Percentiles rank a stretch among this genome's conserved stretches.
These are phyloP conservation scores for Cryphonectria japonica DNA, from an alignment of 2,329 filamentous ascomycete species.

Conservation along the genomic window DNA sequence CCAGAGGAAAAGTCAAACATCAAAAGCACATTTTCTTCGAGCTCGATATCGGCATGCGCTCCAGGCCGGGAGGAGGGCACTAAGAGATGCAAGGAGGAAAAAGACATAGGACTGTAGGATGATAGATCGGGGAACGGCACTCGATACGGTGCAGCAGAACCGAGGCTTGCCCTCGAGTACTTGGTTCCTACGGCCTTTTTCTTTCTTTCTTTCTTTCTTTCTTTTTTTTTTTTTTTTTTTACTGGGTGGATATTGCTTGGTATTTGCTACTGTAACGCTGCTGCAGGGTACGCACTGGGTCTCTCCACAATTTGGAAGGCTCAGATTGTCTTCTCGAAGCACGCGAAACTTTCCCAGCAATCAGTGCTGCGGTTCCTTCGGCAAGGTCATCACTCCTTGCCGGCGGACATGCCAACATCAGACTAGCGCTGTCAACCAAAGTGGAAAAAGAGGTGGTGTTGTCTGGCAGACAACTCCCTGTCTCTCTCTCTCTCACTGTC, in stretches of 20 bases:
- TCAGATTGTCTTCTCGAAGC: conserved; percentile 28
- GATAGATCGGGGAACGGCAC: conserved; percentile 1
- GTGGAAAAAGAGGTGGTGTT: neutral
- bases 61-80: no score
- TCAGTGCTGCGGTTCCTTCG: conserved; percentile 1
- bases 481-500: no score
- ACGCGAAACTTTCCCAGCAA: conserved; percentile 26
- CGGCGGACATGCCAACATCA: neutral
- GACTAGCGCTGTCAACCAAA: neutral
- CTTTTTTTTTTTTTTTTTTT: no score
- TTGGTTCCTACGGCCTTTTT: conserved; percentile 10
- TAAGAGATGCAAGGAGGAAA: neutral
- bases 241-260: neutral
- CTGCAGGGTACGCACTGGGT: neutral
- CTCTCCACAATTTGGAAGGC: conserved; percentile 25
- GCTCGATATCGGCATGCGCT: neutral
- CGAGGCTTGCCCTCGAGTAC: neutral
- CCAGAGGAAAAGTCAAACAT: neutral
- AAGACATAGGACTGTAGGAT: neutral
- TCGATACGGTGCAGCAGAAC: conserved; percentile 17
- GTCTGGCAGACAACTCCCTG: neutral
- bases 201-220: neutral
- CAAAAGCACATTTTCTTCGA: neutral
- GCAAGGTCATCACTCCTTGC: conserved; percentile 5
- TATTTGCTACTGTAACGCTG: conserved; percentile 14